Percentiles rank a stretch among this genome's conserved stretches.
phyloP scores from a whole-genome alignment of 2,329 filamentous ascomycete species.

The Aaosphaeria arxii region DNA sequence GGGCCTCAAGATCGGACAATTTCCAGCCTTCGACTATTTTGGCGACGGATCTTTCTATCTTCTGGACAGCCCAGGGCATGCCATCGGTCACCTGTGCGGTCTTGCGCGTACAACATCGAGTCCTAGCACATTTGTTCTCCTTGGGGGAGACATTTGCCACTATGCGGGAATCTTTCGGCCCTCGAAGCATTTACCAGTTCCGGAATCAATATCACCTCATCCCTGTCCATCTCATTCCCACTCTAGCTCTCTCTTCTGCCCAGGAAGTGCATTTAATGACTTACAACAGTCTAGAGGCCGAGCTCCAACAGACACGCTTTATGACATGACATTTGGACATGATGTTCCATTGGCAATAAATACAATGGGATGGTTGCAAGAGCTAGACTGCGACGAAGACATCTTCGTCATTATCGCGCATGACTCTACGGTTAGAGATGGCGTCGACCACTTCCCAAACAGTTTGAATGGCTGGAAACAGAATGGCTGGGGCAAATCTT shows the following conservation, averaged over 20 bases:
- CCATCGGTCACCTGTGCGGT: conserved; percentile 50
- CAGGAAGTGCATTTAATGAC: conserved; percentile 15
- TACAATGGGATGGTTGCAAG: conserved; percentile 16
- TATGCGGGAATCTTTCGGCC: conserved; percentile 24
- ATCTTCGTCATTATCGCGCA: conserved; percentile 27
- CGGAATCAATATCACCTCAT: conserved; percentile 14
- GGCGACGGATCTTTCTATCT: conserved; percentile 57
- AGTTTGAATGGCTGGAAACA: conserved; percentile 21
- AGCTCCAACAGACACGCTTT: conserved; percentile 8
- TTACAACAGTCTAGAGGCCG: conserved; percentile 11
- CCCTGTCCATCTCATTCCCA: conserved; percentile 7
- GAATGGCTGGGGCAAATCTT: conserved; percentile 17
- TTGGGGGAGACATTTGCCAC: conserved; percentile 27
- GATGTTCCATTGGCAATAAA: conserved; percentile 16
- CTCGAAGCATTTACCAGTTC: conserved; percentile 16
- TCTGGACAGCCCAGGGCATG: conserved; percentile 53
- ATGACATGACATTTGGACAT: conserved; percentile 15
- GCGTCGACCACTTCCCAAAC: conserved; percentile 21
- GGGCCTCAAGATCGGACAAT: conserved; percentile 40
- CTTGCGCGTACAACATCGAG: conserved; percentile 42
- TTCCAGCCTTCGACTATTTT: conserved; percentile 53
- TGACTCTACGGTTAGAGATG: conserved; percentile 20
- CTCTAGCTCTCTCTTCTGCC: conserved; percentile 9
- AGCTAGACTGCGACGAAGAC: conserved; percentile 18
- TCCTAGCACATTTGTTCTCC: conserved; percentile 18